A percentile compares a stretch with the other conserved stretches of the same genome.
Conservation (phyloP, 768 basidiomycete genomes). For the Tephrocybe sp. region DNA sequence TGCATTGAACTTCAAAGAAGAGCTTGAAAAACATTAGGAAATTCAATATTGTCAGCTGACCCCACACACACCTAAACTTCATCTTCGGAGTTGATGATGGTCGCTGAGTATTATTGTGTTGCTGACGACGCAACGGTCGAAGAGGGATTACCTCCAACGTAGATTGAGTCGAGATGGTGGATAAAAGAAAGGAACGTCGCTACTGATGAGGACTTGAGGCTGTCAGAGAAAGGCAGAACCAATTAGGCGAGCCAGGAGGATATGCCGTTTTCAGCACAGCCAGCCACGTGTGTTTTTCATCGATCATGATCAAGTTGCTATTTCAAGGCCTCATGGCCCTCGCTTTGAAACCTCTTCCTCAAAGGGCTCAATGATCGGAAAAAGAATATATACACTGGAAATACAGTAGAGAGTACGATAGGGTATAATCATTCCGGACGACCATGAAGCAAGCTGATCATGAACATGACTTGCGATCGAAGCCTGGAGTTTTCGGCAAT, state of each 20-base stretch:
- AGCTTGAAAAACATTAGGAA: constrained; percentile 38
- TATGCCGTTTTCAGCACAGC: background rate
- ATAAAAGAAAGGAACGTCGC: background rate
- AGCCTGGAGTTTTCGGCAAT: too few relatives aligned
- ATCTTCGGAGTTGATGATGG: constrained; percentile 33
- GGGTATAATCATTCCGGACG: too few relatives aligned
- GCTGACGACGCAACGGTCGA: constrained; percentile 25
- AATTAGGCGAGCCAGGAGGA: constrained; percentile 2
- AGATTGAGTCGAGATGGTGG: constrained; percentile 1
- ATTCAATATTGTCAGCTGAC: background rate
- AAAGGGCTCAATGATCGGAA: too few relatives aligned
- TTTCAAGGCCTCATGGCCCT: too few relatives aligned
- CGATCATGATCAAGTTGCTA: background rate
- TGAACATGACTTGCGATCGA: too few relatives aligned
- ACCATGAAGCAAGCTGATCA: too few relatives aligned
- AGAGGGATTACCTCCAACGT: constrained; percentile 41
- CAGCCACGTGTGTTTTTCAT: constrained; percentile 3
- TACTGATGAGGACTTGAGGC: background rate
- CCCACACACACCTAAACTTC: constrained; percentile 57
- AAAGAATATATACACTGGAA: too few relatives aligned
- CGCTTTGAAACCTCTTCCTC: too few relatives aligned
- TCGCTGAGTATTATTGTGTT: constrained; percentile 17
- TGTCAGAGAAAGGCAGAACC: background rate
- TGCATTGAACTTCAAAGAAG: constrained; percentile 88
- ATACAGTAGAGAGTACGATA: too few relatives aligned